A percentile compares a stretch with the other conserved stretches of the same genome.
Conservation (phyloP, 257 asterid species). For the Verbascum thapsus region DNA sequence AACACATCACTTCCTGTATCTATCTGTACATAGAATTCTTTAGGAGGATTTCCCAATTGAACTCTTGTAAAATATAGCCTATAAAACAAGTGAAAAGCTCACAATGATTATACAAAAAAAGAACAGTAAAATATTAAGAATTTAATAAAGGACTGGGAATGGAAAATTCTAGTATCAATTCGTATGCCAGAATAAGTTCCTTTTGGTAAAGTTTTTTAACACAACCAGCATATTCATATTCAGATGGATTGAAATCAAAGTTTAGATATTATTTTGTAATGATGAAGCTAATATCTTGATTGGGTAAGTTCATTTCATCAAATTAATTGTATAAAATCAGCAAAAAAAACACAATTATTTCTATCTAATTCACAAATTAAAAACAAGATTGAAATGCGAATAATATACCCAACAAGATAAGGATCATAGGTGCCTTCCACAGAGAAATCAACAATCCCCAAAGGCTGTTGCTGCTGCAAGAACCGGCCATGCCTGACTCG, state of each 20-base stretch:
- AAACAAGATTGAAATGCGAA: neutral
- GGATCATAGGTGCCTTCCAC: conserved; percentile 92
- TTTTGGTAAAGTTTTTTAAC: too few relatives aligned
- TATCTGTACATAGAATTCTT: conserved; percentile 89
- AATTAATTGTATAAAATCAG: neutral
- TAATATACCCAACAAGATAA: conserved; percentile 75
- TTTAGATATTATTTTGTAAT: too few relatives aligned
- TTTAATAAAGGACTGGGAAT: conserved; percentile 6
- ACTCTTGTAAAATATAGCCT: conserved; percentile 92
- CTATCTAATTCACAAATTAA: neutral
- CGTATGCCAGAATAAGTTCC: too few relatives aligned
- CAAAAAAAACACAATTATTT: neutral
- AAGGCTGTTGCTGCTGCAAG: conserved; percentile 58
- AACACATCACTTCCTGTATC: conserved; percentile 98
- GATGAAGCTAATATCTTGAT: too few relatives aligned
- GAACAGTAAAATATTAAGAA: conserved; percentile 6
- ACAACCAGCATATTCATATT: too few relatives aligned
- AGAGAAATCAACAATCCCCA: conserved; percentile 76
- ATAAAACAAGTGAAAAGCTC: too few relatives aligned
- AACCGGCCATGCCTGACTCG: conserved; percentile 72
- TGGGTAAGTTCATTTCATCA: too few relatives aligned
- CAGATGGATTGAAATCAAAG: too few relatives aligned
- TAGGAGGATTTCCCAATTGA: conserved; percentile 83
- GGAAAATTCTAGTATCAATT: too few relatives aligned
- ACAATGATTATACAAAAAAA: conserved; percentile 17